Conservation (phyloP, 2,329 filamentous ascomycete species). For the Laburnicola sp. region DNA sequence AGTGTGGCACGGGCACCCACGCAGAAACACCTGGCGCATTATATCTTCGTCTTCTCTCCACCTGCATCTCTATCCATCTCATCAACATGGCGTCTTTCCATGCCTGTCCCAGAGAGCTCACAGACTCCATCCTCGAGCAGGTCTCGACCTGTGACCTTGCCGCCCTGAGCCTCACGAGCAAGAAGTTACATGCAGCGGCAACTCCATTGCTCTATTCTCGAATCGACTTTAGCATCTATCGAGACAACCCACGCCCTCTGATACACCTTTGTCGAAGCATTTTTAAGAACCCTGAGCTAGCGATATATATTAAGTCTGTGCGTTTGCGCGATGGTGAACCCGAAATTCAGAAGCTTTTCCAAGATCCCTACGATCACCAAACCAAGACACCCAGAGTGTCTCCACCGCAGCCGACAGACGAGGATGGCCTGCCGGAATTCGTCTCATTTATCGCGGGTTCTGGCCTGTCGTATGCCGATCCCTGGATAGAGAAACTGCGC, state of each 20-base stretch:
- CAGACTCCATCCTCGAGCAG: neutral
- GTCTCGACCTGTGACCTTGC: neutral
- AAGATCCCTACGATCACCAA: neutral
- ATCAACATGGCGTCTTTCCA: neutral
- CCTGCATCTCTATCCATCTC: neutral
- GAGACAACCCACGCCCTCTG: neutral
- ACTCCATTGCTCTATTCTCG: neutral
- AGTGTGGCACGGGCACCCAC: neutral
- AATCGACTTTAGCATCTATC: neutral
- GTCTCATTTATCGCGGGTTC: neutral
- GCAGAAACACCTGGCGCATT: neutral
- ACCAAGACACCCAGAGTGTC: neutral
- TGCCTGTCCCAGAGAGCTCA: neutral
- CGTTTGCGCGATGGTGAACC: neutral
- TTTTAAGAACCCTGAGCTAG: neutral
- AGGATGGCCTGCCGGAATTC: neutral
- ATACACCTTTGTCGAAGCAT: slow-evolving; percentile 1
- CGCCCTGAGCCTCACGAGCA: neutral
- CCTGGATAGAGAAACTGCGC: neutral
- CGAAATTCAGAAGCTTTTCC: neutral
- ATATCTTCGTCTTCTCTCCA: neutral
- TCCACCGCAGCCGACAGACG: neutral
- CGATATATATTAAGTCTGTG: neutral
- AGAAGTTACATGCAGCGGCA: neutral
- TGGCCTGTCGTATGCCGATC: neutral